Conservation (phyloP, 805 yeast genomes). For the Ogataea trehalophila region DNA sequence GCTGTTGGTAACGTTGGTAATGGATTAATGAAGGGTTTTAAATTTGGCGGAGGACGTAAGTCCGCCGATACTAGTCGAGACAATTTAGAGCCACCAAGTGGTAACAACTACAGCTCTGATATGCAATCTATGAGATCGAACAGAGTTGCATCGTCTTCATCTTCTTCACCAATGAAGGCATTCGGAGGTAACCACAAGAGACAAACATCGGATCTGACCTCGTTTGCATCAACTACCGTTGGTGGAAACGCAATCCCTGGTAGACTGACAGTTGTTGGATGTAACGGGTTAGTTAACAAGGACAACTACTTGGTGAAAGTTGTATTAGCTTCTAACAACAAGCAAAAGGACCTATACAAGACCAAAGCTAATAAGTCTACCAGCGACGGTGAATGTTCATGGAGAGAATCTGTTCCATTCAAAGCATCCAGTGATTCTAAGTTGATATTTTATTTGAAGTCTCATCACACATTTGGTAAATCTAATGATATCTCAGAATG, state of each 20-base stretch:
- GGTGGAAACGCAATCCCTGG: conserved; percentile 47
- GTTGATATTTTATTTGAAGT: conserved; percentile 55
- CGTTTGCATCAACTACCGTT: conserved; percentile 33
- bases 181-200: conserved; percentile 8
- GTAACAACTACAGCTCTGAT: conserved; percentile 25
- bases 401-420: conserved; percentile 66
- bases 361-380: conserved; percentile 55
- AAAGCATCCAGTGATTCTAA: conserved; percentile 59
- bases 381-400: conserved; percentile 38
- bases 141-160: conserved; percentile 10
- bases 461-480: conserved; percentile 71
- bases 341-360: conserved; percentile 55
- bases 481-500: conserved; percentile 60
- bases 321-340: conserved; percentile 33
- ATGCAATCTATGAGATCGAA: conserved; percentile 34
- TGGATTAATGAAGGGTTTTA: conserved; percentile 20
- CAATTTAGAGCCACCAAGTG: conserved; percentile 15
- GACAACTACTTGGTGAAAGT: conserved; percentile 48
- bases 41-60: conserved; percentile 13
- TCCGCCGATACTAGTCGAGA: conserved; percentile 14
- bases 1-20: conserved; percentile 39
- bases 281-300: conserved; percentile 15
- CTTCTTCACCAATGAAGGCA: conserved; percentile 9
- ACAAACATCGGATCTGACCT: conserved; percentile 28
- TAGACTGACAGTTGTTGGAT: conserved; percentile 43